Evolutionary conservation across 176 grass and related monocot genomes (phyloP).

Genomic region (Oryza coarctata): DNA sequence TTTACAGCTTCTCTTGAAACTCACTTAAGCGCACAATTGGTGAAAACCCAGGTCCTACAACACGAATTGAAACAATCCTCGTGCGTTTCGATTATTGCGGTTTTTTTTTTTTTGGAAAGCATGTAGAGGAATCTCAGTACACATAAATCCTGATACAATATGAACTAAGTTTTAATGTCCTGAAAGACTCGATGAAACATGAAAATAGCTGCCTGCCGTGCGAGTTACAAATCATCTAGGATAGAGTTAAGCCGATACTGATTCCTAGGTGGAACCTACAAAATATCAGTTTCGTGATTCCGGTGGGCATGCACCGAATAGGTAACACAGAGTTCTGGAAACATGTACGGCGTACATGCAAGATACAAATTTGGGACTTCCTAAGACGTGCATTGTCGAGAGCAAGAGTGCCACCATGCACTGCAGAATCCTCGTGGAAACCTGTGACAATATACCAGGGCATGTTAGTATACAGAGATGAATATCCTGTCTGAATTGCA

Average conservation of each 20-base stretch:
- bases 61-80: constrained; percentile 16
- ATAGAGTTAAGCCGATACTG: constrained; percentile 47
- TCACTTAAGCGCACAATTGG: not conserved
- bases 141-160: constrained; percentile 21
- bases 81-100: constrained; percentile 44
- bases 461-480: not conserved
- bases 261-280: constrained; percentile 62
- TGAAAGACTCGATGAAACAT: not conserved
- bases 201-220: not conserved
- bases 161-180: constrained; percentile 30
- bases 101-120: constrained; percentile 34
- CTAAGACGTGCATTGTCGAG: not conserved
- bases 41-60: not conserved
- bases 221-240: constrained; percentile 38
- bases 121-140: constrained; percentile 39
- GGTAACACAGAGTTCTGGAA: constrained; percentile 34
- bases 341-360: constrained; percentile 27
- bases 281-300: constrained; percentile 33
- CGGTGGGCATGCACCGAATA: constrained; percentile 39
- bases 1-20: not conserved
- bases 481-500: not conserved
- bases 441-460: constrained; percentile 22
- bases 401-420: constrained; percentile 23
- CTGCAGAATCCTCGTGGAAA: constrained; percentile 20
- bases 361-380: constrained; percentile 20